Evolutionary conservation across 768 basidiomycete species (phyloP), one percentile per base, ranked within the genome.

Genomic region (Lactarius tabidus): DNA sequence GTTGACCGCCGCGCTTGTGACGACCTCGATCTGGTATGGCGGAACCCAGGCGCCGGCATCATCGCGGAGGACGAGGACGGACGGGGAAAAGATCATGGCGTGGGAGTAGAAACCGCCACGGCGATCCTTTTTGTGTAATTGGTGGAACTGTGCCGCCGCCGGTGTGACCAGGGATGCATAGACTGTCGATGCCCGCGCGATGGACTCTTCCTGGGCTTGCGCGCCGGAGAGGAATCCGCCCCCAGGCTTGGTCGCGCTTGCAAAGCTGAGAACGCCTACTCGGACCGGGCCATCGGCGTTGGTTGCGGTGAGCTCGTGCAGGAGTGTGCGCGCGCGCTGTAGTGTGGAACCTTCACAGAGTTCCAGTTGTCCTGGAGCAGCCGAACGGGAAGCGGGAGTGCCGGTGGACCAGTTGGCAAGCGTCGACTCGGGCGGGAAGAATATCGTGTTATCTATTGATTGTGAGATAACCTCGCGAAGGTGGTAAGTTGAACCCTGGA

Each of bases 181-280:
- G 7, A 93, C 76, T 6, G 86, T 88, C 14, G 89, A 90, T 6
- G 89, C 84, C 48, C 90, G 85, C 14, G 90, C 89, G 70, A 93
- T 82, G 41, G 86, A 86, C 73, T 93, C 90, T 73, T 93, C 91
- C 70, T 93, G 90, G 1, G 91, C 90, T 64, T 85, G 84, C 0
- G 88, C 84, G 18, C 90, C 91, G 62, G 74, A 79, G 64, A 83
- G 79, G 74, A 93, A 91, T 7, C 91, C 91, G 4, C 91, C 90
- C 1, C 90, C 90, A 1, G 88, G 86, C 41, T 84, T 84, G 58
- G 82, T 87, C 4, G 90, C 89, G 1, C 87, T 88, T 2, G 90
- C 90, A 70, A 91, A 91, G 72, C 87, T 91, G 33, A 92, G 82
- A 18, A 91, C 75, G 23, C 88, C 89, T 14, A 90, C 74, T 53